Conservation (phyloP, 2,329 filamentous ascomycete species). For the Aspergillus clavatus region DNA sequence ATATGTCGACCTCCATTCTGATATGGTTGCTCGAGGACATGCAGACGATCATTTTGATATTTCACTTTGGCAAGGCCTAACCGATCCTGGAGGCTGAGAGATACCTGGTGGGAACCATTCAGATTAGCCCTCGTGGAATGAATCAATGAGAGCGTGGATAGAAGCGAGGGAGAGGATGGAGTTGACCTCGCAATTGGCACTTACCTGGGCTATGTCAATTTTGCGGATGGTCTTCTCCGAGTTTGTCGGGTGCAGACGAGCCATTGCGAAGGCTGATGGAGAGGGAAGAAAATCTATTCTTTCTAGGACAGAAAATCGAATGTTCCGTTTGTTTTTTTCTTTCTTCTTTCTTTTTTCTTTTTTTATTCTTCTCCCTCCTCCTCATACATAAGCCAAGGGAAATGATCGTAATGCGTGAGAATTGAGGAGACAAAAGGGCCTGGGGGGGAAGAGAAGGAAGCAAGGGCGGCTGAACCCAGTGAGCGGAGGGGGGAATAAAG, state of each 20-base stretch:
- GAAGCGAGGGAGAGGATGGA: background rate
- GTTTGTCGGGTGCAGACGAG: constrained; percentile 27
- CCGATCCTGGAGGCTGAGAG: constrained; percentile 84
- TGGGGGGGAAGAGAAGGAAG: background rate
- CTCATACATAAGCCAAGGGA: background rate
- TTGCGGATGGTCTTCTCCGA: constrained; percentile 38
- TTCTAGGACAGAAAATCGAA: background rate
- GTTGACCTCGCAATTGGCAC: constrained; percentile 6
- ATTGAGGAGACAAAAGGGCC: background rate
- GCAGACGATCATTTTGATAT: constrained; percentile 91
- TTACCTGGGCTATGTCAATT: constrained; percentile 40
- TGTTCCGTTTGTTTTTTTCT: too few relatives aligned
- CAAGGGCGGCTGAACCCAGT: constrained; percentile 11
- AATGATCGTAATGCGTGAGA: background rate
- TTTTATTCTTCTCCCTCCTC: background rate
- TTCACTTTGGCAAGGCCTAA: constrained; percentile 96
- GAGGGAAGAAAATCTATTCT: constrained; percentile 1
- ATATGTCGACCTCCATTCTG: constrained; percentile 68
- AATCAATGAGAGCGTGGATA: background rate
- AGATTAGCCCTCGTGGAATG: background rate
- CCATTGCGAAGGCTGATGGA: constrained; percentile 26
- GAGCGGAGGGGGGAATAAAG: constrained; percentile 12
- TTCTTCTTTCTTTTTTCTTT: too few relatives aligned
- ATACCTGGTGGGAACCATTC: constrained; percentile 63
- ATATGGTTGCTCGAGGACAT: constrained; percentile 68